These are phyloP conservation scores for Xylariaceae sp. DNA, from an alignment of 2,329 filamentous ascomycete species.

Conservation along the genomic window DNA sequence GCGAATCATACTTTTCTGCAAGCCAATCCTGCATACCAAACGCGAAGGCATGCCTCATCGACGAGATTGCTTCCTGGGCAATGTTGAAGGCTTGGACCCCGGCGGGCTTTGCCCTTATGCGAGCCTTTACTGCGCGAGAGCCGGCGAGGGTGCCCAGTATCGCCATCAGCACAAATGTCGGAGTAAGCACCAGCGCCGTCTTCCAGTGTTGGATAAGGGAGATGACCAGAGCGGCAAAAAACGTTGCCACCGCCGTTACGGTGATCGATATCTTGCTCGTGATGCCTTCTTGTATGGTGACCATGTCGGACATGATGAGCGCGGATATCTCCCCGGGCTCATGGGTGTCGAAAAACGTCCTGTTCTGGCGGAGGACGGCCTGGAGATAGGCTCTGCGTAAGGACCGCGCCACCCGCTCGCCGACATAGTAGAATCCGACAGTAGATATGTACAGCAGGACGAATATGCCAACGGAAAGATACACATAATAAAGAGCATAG, in stretches of 20 bases:
- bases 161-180: constrained; percentile 47
- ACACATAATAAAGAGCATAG: constrained; percentile 20
- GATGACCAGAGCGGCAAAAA: constrained; percentile 48
- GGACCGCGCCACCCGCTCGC: constrained; percentile 20
- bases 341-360: constrained; percentile 28
- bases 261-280: constrained; percentile 56
- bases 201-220: constrained; percentile 53
- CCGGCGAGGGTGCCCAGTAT: constrained; percentile 16
- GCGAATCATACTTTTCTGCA: background rate
- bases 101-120: background rate
- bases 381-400: constrained; percentile 24
- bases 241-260: constrained; percentile 48
- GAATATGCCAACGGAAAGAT: constrained; percentile 21
- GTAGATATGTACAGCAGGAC: constrained; percentile 20
- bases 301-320: constrained; percentile 31
- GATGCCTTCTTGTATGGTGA: constrained; percentile 63
- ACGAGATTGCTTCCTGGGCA: constrained; percentile 39
- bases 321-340: constrained; percentile 25
- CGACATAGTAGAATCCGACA: constrained; percentile 23
- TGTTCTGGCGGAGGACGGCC: constrained; percentile 27
- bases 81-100: constrained; percentile 43
- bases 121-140: background rate
- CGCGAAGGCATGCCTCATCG: constrained; percentile 10
- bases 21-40: constrained; percentile 16
- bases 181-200: constrained; percentile 52